Conservation (phyloP, 2,329 filamentous ascomycete species). For the Myriosclerotinia scirpicola region DNA sequence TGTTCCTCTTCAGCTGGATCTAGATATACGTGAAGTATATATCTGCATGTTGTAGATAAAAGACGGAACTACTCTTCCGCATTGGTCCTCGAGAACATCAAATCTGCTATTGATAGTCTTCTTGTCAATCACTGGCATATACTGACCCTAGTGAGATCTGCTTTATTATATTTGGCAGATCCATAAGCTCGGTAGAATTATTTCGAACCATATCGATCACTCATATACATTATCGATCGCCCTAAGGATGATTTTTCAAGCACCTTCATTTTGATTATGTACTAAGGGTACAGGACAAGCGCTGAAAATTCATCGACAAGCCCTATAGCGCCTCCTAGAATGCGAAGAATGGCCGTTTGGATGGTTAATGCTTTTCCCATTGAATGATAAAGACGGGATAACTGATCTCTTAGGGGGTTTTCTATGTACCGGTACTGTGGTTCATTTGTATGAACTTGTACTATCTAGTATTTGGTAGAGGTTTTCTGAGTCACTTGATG, state of each 20-base stretch:
- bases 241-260: not conserved
- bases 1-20: not conserved
- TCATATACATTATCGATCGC: not conserved
- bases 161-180: not conserved
- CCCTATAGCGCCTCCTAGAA: not conserved
- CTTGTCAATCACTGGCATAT: no score
- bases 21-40: not conserved
- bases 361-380: no score
- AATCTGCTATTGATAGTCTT: not conserved
- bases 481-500: not conserved
- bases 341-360: no score
- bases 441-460: not conserved
- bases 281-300: not conserved
- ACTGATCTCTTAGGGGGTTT: not conserved
- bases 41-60: no score
- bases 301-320: slow-evolving; percentile 5
- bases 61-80: not conserved
- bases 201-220: slow-evolving; percentile 1
- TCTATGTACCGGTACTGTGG: not conserved
- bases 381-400: no score
- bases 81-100: no score
- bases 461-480: not conserved
- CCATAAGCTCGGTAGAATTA: not conserved
- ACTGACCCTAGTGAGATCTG: not conserved
- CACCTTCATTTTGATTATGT: not conserved